Evolutionary conservation across 1,284 basidiomycete genomes (phyloP).

Genomic region (Porogramme epimiltina): DNA sequence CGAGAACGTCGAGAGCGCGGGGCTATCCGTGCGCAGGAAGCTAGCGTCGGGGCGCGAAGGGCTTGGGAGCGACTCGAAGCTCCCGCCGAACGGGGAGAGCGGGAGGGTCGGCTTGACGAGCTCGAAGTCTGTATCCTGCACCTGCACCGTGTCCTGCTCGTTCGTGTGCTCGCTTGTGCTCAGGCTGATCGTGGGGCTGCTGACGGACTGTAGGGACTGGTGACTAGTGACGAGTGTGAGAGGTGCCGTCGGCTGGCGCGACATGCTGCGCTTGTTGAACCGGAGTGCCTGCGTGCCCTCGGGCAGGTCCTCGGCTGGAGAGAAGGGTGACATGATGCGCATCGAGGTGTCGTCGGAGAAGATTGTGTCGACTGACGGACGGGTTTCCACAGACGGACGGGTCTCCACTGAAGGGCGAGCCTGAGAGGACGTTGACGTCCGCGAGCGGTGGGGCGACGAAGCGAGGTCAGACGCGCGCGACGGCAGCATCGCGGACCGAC

Average conservation of each 20-base stretch:
- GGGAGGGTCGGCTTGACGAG: slow-evolving; percentile 62
- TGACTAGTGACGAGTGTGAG: slow-evolving; percentile 18
- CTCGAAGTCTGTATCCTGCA: slow-evolving; percentile 80
- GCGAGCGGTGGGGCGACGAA: slow-evolving; percentile 5
- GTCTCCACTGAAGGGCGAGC: slow-evolving; percentile 18
- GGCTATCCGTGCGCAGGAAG: slow-evolving; percentile 49
- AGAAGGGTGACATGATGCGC: slow-evolving; percentile 3
- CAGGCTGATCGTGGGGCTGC: slow-evolving; percentile 38
- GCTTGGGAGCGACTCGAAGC: slow-evolving; percentile 49
- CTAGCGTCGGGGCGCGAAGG: slow-evolving; percentile 28
- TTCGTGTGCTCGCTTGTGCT: slow-evolving; percentile 32
- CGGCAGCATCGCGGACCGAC: slow-evolving; percentile 27
- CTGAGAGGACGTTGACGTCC: slow-evolving; percentile 11
- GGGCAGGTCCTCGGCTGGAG: slow-evolving; percentile 2
- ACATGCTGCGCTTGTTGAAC: slow-evolving; percentile 12
- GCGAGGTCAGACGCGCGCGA: slow-evolving; percentile 14
- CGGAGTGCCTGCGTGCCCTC: slow-evolving; percentile 13
- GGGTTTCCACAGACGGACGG: too few relatives aligned
- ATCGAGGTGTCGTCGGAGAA: slow-evolving; percentile 3
- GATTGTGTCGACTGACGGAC: slow-evolving; percentile 18
- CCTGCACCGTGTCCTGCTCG: slow-evolving; percentile 58
- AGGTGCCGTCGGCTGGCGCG: slow-evolving; percentile 12
- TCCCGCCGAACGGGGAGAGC: slow-evolving; percentile 40
- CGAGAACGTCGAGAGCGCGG: slow-evolving; percentile 48
- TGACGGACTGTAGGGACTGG: slow-evolving; percentile 9